phyloP scores from a whole-genome alignment of 2,329 filamentous ascomycete species.

The Periconia sp. region DNA sequence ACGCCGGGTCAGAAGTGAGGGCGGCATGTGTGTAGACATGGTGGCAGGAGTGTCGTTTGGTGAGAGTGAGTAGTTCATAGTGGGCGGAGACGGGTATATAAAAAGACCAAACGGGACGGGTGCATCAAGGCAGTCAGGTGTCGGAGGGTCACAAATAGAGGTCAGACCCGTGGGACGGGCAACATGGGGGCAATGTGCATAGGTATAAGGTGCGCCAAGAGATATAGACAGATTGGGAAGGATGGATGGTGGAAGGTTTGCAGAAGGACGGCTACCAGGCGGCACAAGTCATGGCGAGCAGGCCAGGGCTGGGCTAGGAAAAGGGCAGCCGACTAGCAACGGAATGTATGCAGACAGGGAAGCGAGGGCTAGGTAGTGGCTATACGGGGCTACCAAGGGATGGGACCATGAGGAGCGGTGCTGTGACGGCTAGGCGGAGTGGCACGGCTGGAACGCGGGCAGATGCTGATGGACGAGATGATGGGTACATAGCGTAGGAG shows the following conservation, averaged over 20 bases:
- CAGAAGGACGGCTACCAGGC: conserved; percentile 30
- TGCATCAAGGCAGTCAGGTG: conserved; percentile 15
- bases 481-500: conserved; percentile 27
- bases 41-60: conserved; percentile 21
- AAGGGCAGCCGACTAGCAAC: conserved; percentile 35
- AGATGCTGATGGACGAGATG: conserved; percentile 40
- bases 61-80: conserved; percentile 23
- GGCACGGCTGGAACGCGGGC: conserved; percentile 46
- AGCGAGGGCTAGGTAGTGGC: conserved; percentile 38
- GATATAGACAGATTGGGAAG: conserved; percentile 42
- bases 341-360: conserved; percentile 42
- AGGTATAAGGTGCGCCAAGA: conserved; percentile 48
- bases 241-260: conserved; percentile 40
- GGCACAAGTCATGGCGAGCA: conserved; percentile 41
- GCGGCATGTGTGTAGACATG: conserved; percentile 35
- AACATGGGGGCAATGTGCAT: conserved; percentile 32
- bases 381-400: conserved; percentile 41
- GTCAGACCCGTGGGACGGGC: conserved; percentile 23
- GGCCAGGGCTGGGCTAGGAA: conserved; percentile 38
- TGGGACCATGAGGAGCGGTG: conserved; percentile 41
- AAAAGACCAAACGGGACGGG: conserved; percentile 17
- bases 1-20: conserved; percentile 31
- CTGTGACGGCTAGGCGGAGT: conserved; percentile 44
- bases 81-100: conserved; percentile 11
- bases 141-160: conserved; percentile 24